These are phyloP conservation scores for Macrolepiota dolichaula DNA, from an alignment of 768 basidiomycete species.

Conservation along the genomic window DNA sequence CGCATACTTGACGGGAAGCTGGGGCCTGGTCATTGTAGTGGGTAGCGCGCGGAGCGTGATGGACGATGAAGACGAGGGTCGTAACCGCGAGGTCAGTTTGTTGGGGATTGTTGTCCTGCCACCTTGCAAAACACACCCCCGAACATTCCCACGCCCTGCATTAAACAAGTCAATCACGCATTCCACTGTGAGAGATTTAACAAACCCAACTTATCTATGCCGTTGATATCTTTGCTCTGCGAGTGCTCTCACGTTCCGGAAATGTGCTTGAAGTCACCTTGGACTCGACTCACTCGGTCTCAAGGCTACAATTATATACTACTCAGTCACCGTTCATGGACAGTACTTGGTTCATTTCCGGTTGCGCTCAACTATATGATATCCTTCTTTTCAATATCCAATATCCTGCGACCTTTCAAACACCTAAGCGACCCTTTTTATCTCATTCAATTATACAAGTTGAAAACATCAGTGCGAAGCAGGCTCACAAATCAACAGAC, in stretches of 20 bases:
- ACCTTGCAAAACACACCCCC: conserved; percentile 23
- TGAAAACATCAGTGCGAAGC: too few relatives aligned
- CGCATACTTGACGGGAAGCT: conserved; percentile 46
- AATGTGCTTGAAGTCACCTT: too few relatives aligned
- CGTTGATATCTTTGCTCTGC: too few relatives aligned
- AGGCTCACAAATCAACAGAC: neutral
- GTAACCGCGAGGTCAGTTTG: conserved; percentile 11
- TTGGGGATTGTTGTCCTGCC: conserved; percentile 12
- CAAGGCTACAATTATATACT: neutral
- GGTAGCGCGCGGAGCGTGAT: conserved; percentile 9
- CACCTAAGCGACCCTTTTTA: too few relatives aligned
- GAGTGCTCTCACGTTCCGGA: too few relatives aligned
- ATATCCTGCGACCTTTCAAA: too few relatives aligned
- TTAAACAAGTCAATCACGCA: conserved; percentile 21
- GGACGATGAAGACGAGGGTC: conserved; percentile 16
- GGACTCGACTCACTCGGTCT: too few relatives aligned
- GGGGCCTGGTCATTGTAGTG: conserved; percentile 42
- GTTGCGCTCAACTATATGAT: neutral
- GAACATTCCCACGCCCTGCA: conserved; percentile 29
- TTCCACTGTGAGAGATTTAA: neutral
- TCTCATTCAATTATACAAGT: too few relatives aligned
- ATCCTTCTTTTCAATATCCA: neutral
- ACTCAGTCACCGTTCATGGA: neutral
- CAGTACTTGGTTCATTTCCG: neutral
- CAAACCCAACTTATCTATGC: too few relatives aligned